Evolutionary conservation across 2,329 filamentous ascomycete species (phyloP), one percentile per base, ranked within the genome.

Genomic region (Calonectria hongkongensis): DNA sequence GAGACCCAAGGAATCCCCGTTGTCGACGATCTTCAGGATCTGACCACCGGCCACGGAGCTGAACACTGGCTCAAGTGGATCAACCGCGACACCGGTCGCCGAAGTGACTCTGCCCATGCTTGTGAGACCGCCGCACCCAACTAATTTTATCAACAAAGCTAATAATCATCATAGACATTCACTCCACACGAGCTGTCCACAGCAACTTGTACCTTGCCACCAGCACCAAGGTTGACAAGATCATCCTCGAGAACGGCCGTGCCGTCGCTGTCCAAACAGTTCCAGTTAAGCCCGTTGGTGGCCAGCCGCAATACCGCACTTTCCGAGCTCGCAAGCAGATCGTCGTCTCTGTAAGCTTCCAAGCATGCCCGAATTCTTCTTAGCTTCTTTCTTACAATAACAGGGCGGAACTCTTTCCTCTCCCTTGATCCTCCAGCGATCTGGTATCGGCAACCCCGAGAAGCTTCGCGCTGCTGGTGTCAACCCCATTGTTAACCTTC

Each of bases 51-150:
- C 16, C 91, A 92, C 72, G 94, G 94, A 74, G 94, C 93, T 56
- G 93, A 95, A 84, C 94, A 95, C 76, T 96, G 94, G 94, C 86
- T 96, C 69, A 95, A 96, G 84, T 96, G 94, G 94, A 95, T 96
- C 84, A 95, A 96, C 80, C 89, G 90, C 72, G 91, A 90, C 62
- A 74, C 70, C 2, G 70, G 70, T 16, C 65, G 70, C 18, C 65
- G 71, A 30, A 70, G 66, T 10, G 71, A 73, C 18, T 70, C 66
- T 2, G 71, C 71, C 7, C 71, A 73, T 43, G 71, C 66, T 21
- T 73, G 71, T 73, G 54, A n/a, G 62, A 13, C 15, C 9, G 9
- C n/a, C 43, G 2, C n/a, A 21, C 18, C 25, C 30, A 28, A 63
- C 8, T n/a, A 43, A 36, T 18, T 51, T 8, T 7, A 36, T 36